These are phyloP conservation scores for Juncus effusus DNA, from an alignment of 176 grass and related monocot genomes.

Conservation along the genomic window DNA sequence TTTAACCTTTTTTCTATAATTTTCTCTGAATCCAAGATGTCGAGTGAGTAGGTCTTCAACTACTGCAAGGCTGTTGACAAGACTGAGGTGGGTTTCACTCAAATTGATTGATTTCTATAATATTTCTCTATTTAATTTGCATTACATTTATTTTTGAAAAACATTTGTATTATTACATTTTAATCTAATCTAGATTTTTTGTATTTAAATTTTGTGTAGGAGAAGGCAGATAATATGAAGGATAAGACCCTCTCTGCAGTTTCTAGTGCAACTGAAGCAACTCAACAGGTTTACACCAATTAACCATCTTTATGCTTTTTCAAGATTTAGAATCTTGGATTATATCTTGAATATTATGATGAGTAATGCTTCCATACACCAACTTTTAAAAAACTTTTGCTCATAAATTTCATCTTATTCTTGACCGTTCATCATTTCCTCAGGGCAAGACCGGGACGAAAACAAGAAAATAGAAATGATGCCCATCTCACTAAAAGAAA, in stretches of 20 bases:
- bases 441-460: too few species aligned
- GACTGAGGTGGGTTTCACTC: constrained; percentile 2
- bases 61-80: constrained; percentile 18
- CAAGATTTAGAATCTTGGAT: too few species aligned
- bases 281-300: neutral
- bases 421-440: too few species aligned
- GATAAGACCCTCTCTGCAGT: constrained; percentile 5
- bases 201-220: constrained; percentile 2
- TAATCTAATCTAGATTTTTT: neutral
- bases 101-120: neutral
- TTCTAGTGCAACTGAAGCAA: neutral
- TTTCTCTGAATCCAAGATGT: neutral
- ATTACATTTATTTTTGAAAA: neutral
- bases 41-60: constrained; percentile 8
- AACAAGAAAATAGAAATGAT: too few species aligned
- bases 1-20: neutral
- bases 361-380: too few species aligned
- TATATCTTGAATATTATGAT: too few species aligned
- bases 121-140: neutral
- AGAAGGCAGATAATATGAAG: constrained; percentile 19
- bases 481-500: too few species aligned
- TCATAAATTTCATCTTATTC: too few species aligned
- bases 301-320: too few species aligned
- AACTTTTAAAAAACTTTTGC: too few species aligned
- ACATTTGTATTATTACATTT: neutral